Evolutionary conservation across 2,329 filamentous ascomycete species (phyloP), one percentile per base, ranked within the genome.

Genomic region (Chlorencoelia australis): DNA sequence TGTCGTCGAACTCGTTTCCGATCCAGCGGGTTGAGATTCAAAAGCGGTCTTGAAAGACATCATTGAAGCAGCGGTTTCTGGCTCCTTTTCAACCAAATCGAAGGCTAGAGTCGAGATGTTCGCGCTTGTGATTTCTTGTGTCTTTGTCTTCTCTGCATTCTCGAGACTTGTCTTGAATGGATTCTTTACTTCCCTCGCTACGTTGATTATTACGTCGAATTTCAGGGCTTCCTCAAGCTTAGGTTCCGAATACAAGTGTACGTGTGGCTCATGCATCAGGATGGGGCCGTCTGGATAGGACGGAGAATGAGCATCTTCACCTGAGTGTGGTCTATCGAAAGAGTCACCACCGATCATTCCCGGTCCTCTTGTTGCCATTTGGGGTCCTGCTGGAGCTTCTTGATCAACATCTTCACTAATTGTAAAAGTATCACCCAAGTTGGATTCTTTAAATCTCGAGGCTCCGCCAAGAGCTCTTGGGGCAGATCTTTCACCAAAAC

Each of bases 121-220:
- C 8, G 25, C 21, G 41, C 49, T 46, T 40, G 57, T 44, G 48
- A 57, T 33, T 48, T 47, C 41, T 5, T 43, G 39, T 19, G 42
- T 43, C 30, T 51, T 50, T 5, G 45, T 48, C 20, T 41, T 49
- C 30, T 42, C 41, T 44, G 38, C 56, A 48, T 49, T 52, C 6
- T 61, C 60, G 51, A 89, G 85, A 42, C 39, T 57, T 47, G 48
- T 52, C 7, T 62, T 60, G 52, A 89, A 86, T 0, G 84, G 84
- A 51, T 91, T 88, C 39, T 69, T 68, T 2, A 91, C 84, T 59
- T 93, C 84, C 40, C 80, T 78, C 1, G 84, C 84, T 5, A 89
- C 84, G 46, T 93, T 93, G 53, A 91, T 77, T 13, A 93, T 76
- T 3, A 89, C 79, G 49, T 91, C 85, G 46, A 88, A 93, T 21